These are phyloP conservation scores for Entomophthora muscae DNA, from an alignment of 371 early-diverging fungal genomes.

Conservation along the genomic window DNA sequence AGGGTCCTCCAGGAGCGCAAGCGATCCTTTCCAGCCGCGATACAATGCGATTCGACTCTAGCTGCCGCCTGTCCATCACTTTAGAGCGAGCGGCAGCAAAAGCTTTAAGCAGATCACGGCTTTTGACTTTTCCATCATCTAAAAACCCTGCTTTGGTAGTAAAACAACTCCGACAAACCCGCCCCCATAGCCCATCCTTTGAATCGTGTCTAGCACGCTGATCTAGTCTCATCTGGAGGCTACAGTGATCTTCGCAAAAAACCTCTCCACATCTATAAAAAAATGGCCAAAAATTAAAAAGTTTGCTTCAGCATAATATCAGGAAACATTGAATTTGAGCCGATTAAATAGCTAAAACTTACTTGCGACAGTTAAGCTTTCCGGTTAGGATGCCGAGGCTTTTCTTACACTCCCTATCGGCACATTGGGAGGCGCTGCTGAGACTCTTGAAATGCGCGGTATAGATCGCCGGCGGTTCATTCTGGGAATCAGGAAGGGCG, in stretches of 20 bases:
- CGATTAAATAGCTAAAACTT: background rate
- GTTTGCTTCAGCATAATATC: no score
- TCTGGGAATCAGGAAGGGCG: background rate
- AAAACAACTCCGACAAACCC: conserved; percentile 5
- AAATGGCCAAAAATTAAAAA: no score
- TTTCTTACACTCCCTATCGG: conserved; percentile 1
- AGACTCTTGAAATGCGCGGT: background rate
- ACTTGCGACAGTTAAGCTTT: conserved; percentile 2
- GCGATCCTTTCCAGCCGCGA: conserved; percentile 61
- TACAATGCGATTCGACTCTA: conserved; percentile 73
- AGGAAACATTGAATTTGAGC: no score
- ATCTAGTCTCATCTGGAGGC: background rate
- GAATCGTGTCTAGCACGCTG: background rate
- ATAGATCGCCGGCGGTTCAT: background rate
- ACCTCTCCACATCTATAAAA: conserved; percentile 8
- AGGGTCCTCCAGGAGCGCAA: conserved; percentile 5
- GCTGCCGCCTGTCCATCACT: background rate
- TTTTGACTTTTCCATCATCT: background rate
- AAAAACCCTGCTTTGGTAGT: background rate
- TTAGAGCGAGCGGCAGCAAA: background rate
- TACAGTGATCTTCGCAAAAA: conserved; percentile 3
- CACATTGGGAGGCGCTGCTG: background rate
- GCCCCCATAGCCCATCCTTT: background rate
- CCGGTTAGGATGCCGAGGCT: background rate
- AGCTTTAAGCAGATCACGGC: background rate